Evolutionary conservation across 805 yeast genomes (phyloP), one percentile per base, ranked within the genome.

Genomic region (Zygoascus tannicola): DNA sequence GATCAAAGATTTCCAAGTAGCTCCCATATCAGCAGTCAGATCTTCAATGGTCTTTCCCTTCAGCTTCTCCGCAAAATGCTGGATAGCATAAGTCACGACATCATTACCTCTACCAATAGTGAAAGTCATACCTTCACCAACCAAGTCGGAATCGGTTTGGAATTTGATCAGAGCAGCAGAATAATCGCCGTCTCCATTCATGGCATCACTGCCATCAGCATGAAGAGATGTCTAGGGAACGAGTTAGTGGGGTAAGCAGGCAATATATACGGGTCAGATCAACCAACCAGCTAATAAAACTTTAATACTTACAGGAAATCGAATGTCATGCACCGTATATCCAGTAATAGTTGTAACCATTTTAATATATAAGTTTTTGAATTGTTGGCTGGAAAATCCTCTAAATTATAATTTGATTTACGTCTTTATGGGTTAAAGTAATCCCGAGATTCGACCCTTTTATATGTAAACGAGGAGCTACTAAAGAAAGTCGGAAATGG

Each of bases 51-150:
- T 46, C 43, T 63, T 58, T 37, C 67, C 67, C 20, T 59, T 56
- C 35, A 67, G 53, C 32, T 66, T 48, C 41, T 63, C 64, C 12
- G 68, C 71, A 41, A 65, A 56, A 40, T 62, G 57, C 50, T 63
- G 59, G 47, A 67, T 55, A 5, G 69, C 68, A 32, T 51, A 44
- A 40, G 64, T 54, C 10, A 65, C 66, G 14, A 65, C 46, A 37
- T 65, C 67, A 42, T 58, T 62, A 32, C 70, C 70, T 16, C 67
- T 56, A 32, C 70, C 70, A 45, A 59, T 65, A 36, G 67, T 65
- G 56, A 67, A 68, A 3, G 71, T 65, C 67, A 68, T 66, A 14
- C 72, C 72, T 43, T 62, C 62, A 32, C 72, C 71, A 18, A 51
- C 51, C 12, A 63, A 46, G 3, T 50, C 56, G 37, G 56, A 56